phyloP scores from a whole-genome alignment of 441 rosid genomes.

The Brassica hybrid region DNA sequence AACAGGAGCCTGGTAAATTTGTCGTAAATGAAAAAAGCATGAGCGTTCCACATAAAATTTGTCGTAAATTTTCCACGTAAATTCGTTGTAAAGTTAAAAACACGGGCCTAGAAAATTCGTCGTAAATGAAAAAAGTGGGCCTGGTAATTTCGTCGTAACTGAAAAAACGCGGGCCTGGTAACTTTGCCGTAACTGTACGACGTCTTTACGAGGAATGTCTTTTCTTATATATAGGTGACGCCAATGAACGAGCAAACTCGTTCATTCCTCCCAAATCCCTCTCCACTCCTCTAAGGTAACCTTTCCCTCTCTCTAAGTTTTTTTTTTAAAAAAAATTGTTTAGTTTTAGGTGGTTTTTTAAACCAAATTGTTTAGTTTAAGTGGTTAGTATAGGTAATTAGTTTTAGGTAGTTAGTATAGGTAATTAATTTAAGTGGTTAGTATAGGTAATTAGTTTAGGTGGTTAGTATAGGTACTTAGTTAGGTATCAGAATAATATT shows the following conservation, averaged over 20 bases:
- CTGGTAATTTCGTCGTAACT: background rate
- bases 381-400: no score
- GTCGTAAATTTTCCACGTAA: no score
- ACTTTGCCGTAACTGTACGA: no score
- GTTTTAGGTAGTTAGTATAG: background rate
- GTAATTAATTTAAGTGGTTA: background rate
- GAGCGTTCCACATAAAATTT: no score
- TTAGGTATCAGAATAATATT: background rate
- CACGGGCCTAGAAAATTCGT: background rate
- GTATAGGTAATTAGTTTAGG: background rate
- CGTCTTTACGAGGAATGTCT: background rate
- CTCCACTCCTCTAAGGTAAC: background rate
- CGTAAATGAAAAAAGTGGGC: background rate
- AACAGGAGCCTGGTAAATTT: no score
- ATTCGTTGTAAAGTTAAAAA: no score
- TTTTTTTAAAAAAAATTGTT: no score
- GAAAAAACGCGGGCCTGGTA: no score
- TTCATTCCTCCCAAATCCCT: background rate
- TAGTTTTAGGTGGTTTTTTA: background rate
- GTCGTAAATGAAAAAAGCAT: no score
- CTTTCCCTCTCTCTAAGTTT: background rate
- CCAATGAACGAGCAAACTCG: background rate
- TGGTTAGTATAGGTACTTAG: no score
- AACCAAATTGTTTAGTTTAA: no score
- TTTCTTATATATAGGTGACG: background rate